Base-by-base conservation (phyloP, 169 alveolate species). In the Toxoplasma gondii region DNA sequence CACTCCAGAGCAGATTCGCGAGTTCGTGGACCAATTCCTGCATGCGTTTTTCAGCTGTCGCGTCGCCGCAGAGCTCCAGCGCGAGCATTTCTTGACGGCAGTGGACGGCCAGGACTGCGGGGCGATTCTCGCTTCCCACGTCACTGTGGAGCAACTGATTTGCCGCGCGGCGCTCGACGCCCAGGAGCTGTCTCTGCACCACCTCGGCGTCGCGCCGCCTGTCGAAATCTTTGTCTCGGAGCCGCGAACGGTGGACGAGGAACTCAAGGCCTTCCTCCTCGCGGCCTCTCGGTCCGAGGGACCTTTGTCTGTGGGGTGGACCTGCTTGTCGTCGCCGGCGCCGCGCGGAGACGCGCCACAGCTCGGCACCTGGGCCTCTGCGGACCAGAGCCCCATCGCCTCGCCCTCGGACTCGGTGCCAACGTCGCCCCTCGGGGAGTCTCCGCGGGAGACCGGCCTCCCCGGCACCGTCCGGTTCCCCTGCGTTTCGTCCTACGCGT, bases 21-120 rank as follows among this genome's bases (percentile, higher is more conserved):
- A 16, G 43, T 74, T 74, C 49, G 84, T 74, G 84, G 84, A 74
- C 44, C 39, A 74, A 31, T 74, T 74, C 84, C 44, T 74, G 5
- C 84, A 74, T 44, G 43, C 49, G 45, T 74, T 74, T 24, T 74
- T 74, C 84, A 74, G 84, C 44, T 74, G 84, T 24, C 84, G 84
- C 84, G 84, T 74, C 44, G 84, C 84, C 24, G 84, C 84, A 2
- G 84, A 74, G 84, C 84, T 74, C 39, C 84, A 74, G 84, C 84
- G 84, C 19, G 84, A 74, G 44, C 84, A 74, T 24, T 74, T 74
- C 43, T n/a, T 74, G 43, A 17, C 27, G 24, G 84, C 84, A 0
- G 84, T 74, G n/a, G 45, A 74, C 45, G 27, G 38, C n/a, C 39
- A 19, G 2, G 84, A 74, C 84, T 74, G 84, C 84, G 84, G 84